Evolutionary conservation across 805 yeast genomes (phyloP), one percentile per base, ranked within the genome.

Genomic region (Maudiozyma pseudohumilis): DNA sequence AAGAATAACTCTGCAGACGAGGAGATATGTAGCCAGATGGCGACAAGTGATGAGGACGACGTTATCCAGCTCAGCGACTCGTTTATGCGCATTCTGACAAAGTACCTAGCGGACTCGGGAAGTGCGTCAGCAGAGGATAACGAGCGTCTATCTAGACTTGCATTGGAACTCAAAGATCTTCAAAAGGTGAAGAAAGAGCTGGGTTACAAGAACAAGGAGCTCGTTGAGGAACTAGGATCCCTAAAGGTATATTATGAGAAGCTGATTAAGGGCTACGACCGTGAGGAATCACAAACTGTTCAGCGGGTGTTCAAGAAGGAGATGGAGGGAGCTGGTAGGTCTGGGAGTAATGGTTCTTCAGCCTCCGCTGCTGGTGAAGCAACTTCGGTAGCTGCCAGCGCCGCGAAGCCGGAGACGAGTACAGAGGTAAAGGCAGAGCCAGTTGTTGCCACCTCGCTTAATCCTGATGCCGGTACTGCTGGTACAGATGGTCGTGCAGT

Each of bases 281-380:
- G 64, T 36, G 51, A 53, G 16, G 58, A 53, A 20, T 58, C 63
- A 12, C 39, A 40, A n/a, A 56, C 57, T 0, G 46, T 59, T 11
- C 47, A 50, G 20, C 49, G 64, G 36, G 55, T 59, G 3, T 58
- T 55, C 34, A 48, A 55, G 22, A 46, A 46, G 32, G 46, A 48
- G 10, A 41, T 43, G 11, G 40, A 32, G 10, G 31, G 31, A 15
- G 31, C 16, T n/a, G n/a, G n/a, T n/a, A n/a, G n/a, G 32, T 31
- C 22, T 15, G 9, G 6, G 17, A 35, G 13, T 34, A 26, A 28
- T n/a, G 20, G 19, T 20, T n/a, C n/a, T n/a, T n/a, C n/a, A n/a
- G n/a, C n/a, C n/a, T n/a, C n/a, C n/a, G n/a, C n/a, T n/a, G 24
- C 29, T 25, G 23, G 22, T 20, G 34, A 17, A 12, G 23, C 22